Base-by-base conservation (phyloP, 257 asterid species). In the Paulownia fortunei region DNA sequence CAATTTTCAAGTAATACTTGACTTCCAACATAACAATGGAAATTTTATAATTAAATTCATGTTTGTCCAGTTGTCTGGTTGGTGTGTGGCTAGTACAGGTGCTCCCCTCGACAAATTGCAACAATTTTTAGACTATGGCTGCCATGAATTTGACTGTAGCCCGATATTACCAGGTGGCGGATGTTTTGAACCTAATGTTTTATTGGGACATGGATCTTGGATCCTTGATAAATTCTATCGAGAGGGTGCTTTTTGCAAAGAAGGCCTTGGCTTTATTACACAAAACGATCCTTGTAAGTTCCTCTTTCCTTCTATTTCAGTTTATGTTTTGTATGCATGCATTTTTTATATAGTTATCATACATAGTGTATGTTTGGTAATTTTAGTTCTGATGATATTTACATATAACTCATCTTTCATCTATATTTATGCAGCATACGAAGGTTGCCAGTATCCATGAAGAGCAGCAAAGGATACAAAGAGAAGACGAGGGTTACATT, bases 201-300 rank as follows among this genome's bases (percentile, higher is more conserved):
- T 69, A 24, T 26, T 8, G 5, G 64, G 36, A 26, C 64, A 58
- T 7, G 37, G n/a, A 2, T 58, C 64, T 8, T 58, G 74, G 74
- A 42, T 42, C 26, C 9, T 69, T 0, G 74, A 69, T 47, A 69
- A 46, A 69, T 23, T 41, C 15, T 69, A 42, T 24, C 18, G 60
- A 13, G 24, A 11, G 7, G 42, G 23, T 47, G 23, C 1, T 5
- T 24, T 15, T 26, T 69, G 74, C 60, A 2, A 69, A 15, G 8
- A 26, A 24, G 42, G 42, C 41, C 74, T 69, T 47, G 74, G 74
- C 26, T 69, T 69, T 47, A 24, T 69, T 23, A 69, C 74, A 2
- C 7, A 4, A 4, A 69, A 41, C 6, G 16, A 46, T 24, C 73
- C 62, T 19, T 19, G 62, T 21, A 55, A 55, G 34, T 21, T 55